Conservation (phyloP, 2,329 filamentous ascomycete genomes). For the Didymosphaeria variabile region DNA sequence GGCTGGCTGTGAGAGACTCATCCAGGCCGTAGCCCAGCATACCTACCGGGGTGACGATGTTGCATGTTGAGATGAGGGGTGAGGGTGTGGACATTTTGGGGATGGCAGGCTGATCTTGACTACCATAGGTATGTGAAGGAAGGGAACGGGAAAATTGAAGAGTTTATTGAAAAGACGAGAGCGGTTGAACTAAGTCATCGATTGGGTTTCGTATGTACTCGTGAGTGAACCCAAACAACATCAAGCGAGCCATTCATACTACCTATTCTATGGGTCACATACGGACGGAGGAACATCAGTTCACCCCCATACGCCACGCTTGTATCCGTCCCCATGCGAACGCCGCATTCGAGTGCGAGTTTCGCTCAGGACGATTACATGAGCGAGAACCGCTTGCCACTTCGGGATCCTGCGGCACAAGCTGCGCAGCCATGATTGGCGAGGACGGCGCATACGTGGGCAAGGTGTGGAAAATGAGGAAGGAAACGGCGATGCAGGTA, state of each 20-base stretch:
- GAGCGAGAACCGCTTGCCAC: neutral
- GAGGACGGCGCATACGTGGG: too few species aligned
- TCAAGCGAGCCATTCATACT: neutral
- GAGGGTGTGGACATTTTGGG: neutral
- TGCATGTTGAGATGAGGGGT: slow-evolving; percentile 22
- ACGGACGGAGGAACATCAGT: neutral
- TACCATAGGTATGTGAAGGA: too few species aligned
- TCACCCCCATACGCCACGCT: neutral
- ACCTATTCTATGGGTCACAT: neutral
- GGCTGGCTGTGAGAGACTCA: slow-evolving; percentile 33
- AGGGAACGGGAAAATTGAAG: neutral
- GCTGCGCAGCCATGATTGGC: too few species aligned
- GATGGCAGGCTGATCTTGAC: neutral
- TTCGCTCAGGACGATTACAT: neutral
- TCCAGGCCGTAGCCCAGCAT: slow-evolving; percentile 62
- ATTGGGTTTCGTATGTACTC: neutral
- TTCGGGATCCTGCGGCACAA: too few species aligned
- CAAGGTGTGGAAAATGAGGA: too few species aligned
- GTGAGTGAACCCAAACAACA: neutral
- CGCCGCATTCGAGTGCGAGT: neutral
- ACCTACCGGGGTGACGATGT: slow-evolving; percentile 58
- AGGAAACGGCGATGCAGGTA: too few species aligned
- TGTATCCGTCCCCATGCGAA: neutral
- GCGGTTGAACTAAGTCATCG: neutral
- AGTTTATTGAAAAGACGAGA: neutral